These are phyloP conservation scores for Scedosporium apiospermum DNA, from an alignment of 2,329 filamentous ascomycete genomes.

Conservation along the genomic window DNA sequence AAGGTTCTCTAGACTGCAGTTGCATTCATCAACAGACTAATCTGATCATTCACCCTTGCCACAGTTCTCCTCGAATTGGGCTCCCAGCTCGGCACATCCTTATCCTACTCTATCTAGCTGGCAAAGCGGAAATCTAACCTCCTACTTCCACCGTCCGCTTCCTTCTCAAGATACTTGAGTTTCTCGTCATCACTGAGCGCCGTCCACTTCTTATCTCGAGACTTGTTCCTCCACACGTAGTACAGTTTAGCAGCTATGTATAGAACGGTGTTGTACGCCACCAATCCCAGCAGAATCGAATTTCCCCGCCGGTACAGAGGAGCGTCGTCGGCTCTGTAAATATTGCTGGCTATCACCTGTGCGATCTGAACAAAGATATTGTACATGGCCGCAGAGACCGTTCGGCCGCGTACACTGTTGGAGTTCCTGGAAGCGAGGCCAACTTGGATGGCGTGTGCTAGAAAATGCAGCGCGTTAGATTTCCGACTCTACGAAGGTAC, in stretches of 20 bases:
- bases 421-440: constrained; percentile 49
- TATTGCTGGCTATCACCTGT: constrained; percentile 22
- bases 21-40: too few relatives aligned
- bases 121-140: constrained; percentile 32
- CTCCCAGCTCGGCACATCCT: constrained; percentile 21
- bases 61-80: not conserved
- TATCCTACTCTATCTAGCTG: constrained; percentile 6
- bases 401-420: constrained; percentile 47
- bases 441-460: constrained; percentile 42
- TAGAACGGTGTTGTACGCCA: constrained; percentile 35
- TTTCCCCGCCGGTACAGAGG: constrained; percentile 32
- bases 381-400: constrained; percentile 48
- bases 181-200: constrained; percentile 32
- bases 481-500: not conserved
- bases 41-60: too few relatives aligned
- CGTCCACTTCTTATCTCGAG: constrained; percentile 33
- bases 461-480: constrained; percentile 19
- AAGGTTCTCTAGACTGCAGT: too few relatives aligned
- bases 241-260: constrained; percentile 41
- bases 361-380: constrained; percentile 32
- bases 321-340: constrained; percentile 30
- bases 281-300: constrained; percentile 37
- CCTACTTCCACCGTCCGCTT: constrained; percentile 34
- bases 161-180: constrained; percentile 23
- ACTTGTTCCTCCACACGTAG: constrained; percentile 39